Conservation (phyloP, 2,329 filamentous ascomycete species). For the Akanthomyces dipterigenus region DNA sequence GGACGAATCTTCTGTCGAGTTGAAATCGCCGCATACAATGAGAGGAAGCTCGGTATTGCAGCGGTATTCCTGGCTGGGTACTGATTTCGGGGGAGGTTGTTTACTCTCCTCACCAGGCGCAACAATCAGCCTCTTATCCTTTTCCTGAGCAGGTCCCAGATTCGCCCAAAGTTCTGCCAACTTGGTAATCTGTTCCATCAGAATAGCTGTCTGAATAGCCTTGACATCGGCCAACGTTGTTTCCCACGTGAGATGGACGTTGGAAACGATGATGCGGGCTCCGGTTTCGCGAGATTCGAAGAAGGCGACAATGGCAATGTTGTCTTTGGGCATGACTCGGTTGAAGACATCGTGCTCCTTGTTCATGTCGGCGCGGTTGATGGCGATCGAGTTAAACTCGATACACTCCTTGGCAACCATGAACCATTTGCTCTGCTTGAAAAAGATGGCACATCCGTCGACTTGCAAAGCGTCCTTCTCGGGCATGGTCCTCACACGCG, state of each 20-base stretch:
- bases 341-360: conserved; percentile 97
- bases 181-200: conserved; percentile 88
- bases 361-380: conserved; percentile 95
- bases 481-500: conserved; percentile 83
- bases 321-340: conserved; percentile 95
- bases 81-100: conserved; percentile 54
- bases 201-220: conserved; percentile 86
- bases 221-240: conserved; percentile 88
- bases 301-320: conserved; percentile 88
- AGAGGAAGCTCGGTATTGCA: conserved; percentile 84
- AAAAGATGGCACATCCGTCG: conserved; percentile 95
- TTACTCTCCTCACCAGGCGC: conserved; percentile 36
- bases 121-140: conserved; percentile 64
- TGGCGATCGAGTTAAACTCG: conserved; percentile 85
- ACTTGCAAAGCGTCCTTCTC: conserved; percentile 85
- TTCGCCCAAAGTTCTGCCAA: conserved; percentile 79
- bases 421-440: conserved; percentile 91
- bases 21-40: conserved; percentile 92
- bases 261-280: conserved; percentile 85
- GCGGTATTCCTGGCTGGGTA: conserved; percentile 77
- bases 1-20: conserved; percentile 78
- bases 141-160: conserved; percentile 73
- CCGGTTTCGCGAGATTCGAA: conserved; percentile 88
- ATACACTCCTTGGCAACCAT: conserved; percentile 90
- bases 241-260: conserved; percentile 94